Conservation (phyloP, 768 basidiomycete species). For the Russula ochroleuca region DNA sequence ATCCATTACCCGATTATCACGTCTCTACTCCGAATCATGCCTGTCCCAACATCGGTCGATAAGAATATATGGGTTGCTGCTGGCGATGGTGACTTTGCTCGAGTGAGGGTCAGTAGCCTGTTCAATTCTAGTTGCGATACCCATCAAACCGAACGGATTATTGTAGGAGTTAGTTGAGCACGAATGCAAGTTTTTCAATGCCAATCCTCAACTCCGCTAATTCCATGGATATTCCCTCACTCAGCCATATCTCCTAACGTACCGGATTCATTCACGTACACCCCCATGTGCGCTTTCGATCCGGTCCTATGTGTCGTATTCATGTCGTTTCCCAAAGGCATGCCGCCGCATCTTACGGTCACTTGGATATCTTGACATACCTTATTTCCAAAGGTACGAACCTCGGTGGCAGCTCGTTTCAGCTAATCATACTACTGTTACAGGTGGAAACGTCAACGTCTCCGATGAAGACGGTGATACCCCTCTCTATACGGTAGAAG, state of each 20-base stretch:
- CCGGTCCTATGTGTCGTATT: constrained; percentile 10
- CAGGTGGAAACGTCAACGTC: constrained; percentile 85
- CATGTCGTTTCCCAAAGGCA: constrained; percentile 51
- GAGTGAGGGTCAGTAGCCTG: constrained; percentile 52
- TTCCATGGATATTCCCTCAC: constrained; percentile 10
- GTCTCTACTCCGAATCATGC: constrained; percentile 24
- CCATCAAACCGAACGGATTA: constrained; percentile 13
- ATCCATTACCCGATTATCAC: background rate
- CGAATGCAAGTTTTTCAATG: constrained; percentile 56
- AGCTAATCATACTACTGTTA: background rate
- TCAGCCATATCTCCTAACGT: constrained; percentile 60
- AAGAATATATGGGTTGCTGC: constrained; percentile 94
- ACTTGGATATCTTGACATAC: constrained; percentile 69
- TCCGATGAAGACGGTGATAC: constrained; percentile 87
- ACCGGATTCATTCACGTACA: constrained; percentile 71
- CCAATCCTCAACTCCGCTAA: constrained; percentile 26
- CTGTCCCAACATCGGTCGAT: constrained; percentile 32
- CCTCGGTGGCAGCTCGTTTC: constrained; percentile 10
- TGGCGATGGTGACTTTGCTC: constrained; percentile 78
- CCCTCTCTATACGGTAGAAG: constrained; percentile 86
- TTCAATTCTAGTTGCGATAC: background rate
- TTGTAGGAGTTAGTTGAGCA: constrained; percentile 34
- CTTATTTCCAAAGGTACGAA: constrained; percentile 63
- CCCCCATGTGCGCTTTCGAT: constrained; percentile 57
- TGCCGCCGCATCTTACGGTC: constrained; percentile 91